Percentiles rank a stretch among this genome's conserved stretches.
Conservation (phyloP, 2,329 filamentous ascomycete genomes). For the Aspergillus novoparasiticus region DNA sequence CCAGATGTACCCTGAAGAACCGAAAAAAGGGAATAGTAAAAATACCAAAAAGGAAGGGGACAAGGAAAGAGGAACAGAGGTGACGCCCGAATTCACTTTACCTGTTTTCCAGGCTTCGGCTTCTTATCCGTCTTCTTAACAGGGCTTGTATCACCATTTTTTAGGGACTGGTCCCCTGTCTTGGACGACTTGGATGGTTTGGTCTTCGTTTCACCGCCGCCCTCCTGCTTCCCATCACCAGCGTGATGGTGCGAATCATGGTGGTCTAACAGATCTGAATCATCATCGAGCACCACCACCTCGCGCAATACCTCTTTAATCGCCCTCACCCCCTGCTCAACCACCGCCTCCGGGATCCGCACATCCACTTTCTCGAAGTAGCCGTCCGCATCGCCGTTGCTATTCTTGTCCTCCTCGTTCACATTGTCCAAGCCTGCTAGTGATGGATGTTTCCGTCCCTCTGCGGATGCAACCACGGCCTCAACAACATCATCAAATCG, state of each 20-base stretch:
- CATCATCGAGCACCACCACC: slow-evolving; percentile 51
- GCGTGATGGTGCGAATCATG: slow-evolving; percentile 4
- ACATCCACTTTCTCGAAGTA: slow-evolving; percentile 48
- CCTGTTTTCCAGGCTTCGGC: slow-evolving; percentile 24
- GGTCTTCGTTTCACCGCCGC: slow-evolving; percentile 8
- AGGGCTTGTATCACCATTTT: slow-evolving; percentile 28
- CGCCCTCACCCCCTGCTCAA: slow-evolving; percentile 54
- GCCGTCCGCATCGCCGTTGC: slow-evolving; percentile 18
- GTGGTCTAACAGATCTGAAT: slow-evolving; percentile 20
- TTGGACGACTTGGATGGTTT: slow-evolving; percentile 11
- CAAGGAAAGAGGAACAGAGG: background rate
- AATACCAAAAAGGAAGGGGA: background rate
- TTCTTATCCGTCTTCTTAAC: slow-evolving; percentile 31
- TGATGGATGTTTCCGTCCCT: slow-evolving; percentile 35
- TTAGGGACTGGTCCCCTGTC: slow-evolving; percentile 8
- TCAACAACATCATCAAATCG: slow-evolving; percentile 60
- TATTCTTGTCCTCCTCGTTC: slow-evolving; percentile 23
- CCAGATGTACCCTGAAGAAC: slow-evolving; percentile 1
- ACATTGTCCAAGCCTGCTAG: slow-evolving; percentile 22
- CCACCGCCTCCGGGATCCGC: slow-evolving; percentile 51
- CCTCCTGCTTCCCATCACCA: slow-evolving; percentile 12
- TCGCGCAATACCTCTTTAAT: slow-evolving; percentile 56
- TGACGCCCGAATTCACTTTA: slow-evolving; percentile 13
- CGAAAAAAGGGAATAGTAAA: background rate
- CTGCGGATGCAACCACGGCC: slow-evolving; percentile 53